Conservation (phyloP, 1,284 basidiomycete genomes). For the Meripilus lineatus region DNA sequence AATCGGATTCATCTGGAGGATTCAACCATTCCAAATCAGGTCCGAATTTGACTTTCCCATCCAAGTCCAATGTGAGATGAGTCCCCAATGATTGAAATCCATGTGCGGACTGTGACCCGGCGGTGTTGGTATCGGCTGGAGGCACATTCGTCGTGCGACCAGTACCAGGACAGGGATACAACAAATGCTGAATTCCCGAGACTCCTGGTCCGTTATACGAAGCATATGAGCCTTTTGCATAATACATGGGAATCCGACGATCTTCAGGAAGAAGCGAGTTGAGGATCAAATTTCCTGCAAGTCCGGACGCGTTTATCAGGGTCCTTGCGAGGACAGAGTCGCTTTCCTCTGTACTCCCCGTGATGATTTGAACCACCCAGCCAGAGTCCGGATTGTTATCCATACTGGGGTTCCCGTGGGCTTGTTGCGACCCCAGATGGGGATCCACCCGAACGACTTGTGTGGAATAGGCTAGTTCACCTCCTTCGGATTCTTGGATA, state of each 20-base stretch:
- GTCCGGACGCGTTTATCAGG: slow-evolving; percentile 86
- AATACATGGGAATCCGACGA: slow-evolving; percentile 64
- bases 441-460: slow-evolving; percentile 87
- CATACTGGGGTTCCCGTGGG: slow-evolving; percentile 18
- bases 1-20: slow-evolving; percentile 45
- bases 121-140: no score
- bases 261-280: slow-evolving; percentile 63
- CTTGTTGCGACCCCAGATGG: slow-evolving; percentile 20
- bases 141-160: no score
- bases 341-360: slow-evolving; percentile 40
- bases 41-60: slow-evolving; percentile 87
- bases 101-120: slow-evolving; percentile 34
- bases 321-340: slow-evolving; percentile 82
- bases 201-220: slow-evolving; percentile 79
- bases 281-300: slow-evolving; percentile 69
- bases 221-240: slow-evolving; percentile 81
- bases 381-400: slow-evolving; percentile 34
- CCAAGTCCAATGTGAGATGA: slow-evolving; percentile 86
- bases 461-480: slow-evolving; percentile 80
- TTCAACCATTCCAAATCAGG: slow-evolving; percentile 91
- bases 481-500: slow-evolving; percentile 64
- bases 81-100: slow-evolving; percentile 83
- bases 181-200: slow-evolving; percentile 63
- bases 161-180: slow-evolving; percentile 85
- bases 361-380: slow-evolving; percentile 70